Evolutionary conservation across 257 asterid genomes (phyloP), one percentile per base, ranked within the genome.

Genomic region (Coffea canephora): DNA sequence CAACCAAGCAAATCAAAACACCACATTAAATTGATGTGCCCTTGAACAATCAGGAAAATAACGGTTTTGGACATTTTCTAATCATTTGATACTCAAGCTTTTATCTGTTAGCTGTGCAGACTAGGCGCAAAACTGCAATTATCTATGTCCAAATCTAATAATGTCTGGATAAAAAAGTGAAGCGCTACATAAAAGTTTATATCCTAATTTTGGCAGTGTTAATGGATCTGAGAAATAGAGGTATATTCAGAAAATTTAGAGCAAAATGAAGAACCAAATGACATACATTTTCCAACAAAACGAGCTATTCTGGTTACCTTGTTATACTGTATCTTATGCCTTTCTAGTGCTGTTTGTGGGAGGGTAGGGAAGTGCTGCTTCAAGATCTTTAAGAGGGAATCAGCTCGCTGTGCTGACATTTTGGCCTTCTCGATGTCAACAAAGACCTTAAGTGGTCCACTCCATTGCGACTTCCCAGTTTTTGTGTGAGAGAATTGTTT

Each of bases 281-380:
- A 73, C 34, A 18, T 65, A 23, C 14, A 31, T 25, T 34, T 27
- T 39, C 21, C 43, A 15, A 59, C 55, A 66, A 54, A 69, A 65
- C 57, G 19, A n/a, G 71, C 73, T 54, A 75, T 5, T 59, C 55
- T 54, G 18, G 16, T n/a, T 86, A 94, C 99, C 97, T 84, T 93
- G 91, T 95, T 95, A 75, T 89, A 82, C 81, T 93, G 97, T 77
- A 95, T 95, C 88, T 95, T 95, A 87, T 75, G 87, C 85, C 81
- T 86, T 88, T 93, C 99, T 71, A 95, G 87, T 64, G 87, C 76
- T 71, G 97, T 95, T 81, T 95, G 99, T 13, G 94, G 97, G 75
- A 95, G 97, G 79, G 90, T 94, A 10, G 99, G 94, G 74, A 89
- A 92, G 66, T 89, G 94, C 80, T 87, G 71, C 89, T 92, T 95